Conservation (phyloP, 2,329 filamentous ascomycete genomes). For the Gnomoniopsis sp. region DNA sequence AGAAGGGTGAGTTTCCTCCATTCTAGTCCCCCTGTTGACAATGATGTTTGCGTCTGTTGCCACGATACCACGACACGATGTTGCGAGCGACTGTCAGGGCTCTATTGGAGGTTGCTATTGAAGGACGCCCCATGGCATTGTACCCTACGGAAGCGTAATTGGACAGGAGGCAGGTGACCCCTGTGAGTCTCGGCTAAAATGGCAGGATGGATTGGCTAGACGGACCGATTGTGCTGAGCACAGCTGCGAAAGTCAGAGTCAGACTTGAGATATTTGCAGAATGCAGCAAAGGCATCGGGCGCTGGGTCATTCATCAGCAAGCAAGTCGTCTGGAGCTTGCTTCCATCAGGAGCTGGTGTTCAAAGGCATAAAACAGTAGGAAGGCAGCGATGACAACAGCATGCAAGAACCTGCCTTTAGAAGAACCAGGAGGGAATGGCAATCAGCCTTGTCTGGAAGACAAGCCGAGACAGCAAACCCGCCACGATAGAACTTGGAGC, state of each 20-base stretch:
- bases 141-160: not conserved
- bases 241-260: not conserved
- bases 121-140: not conserved
- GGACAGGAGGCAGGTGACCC: not conserved
- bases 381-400: constrained; percentile 3
- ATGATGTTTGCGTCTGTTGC: constrained; percentile 7
- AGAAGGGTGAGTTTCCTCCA: constrained; percentile 73
- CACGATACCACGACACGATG: not conserved
- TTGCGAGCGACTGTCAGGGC: not conserved
- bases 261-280: not conserved
- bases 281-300: not conserved
- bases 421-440: constrained; percentile 10
- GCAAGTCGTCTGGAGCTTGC: constrained; percentile 1
- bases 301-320: not conserved
- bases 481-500: constrained; percentile 22
- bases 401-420: not conserved
- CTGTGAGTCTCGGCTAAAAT: not conserved
- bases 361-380: constrained; percentile 12
- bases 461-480: constrained; percentile 22
- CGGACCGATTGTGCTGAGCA: not conserved
- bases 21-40: constrained; percentile 10
- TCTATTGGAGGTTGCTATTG: not conserved
- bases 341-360: not conserved
- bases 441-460: constrained; percentile 17
- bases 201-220: not conserved